Evolutionary conservation across 108 stramenopile genomes (phyloP), one percentile per base, ranked within the genome.

Genomic region (Asterionellopsis glacialis): DNA sequence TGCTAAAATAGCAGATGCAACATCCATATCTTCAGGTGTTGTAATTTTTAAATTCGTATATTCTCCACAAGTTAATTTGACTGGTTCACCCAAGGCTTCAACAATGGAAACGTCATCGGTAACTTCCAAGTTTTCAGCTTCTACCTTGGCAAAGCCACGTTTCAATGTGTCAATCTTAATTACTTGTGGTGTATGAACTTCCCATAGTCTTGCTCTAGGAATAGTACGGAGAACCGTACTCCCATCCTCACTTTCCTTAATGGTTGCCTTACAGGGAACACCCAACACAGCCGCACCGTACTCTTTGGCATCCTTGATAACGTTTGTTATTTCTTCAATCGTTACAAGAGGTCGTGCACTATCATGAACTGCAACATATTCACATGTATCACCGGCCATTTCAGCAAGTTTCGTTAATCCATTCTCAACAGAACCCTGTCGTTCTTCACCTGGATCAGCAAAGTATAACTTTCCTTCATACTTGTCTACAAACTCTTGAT

Each of bases 11-110:
- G 84, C 85, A 22, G 59, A 59, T 9, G 96, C 96, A 25, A 97
- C 83, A 60, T 93, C 87, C 83, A 97, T 81, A 77, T 97, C 96
- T 68, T 95, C 94, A 10, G 96, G 96, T 1, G 96, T 97, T 0
- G 96, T 97, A 47, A 97, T 91, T 81, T 97, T 97, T 12, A 97
- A 65, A 78, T 97, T 97, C 10, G 94, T 95, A 69, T 97, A 97
- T 68, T 97, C 93, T 49, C 96, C 96, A 57, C 72, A 59, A 13
- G 96, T 97, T 57, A 97, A 69, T 55, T 94, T 93, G 38, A 97
- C 96, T 43, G 91, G 85, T 64, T 89, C 84, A 26, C 90, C 91
- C 64, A 97, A 67, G 18, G 84, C 82, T 75, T 97, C 96, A n/a
- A 97, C 83, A 50, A 97, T 90, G 26, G 88, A 90, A 12, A 95